A percentile compares a stretch with the other conserved stretches of the same genome.
These are phyloP conservation scores for Balamuthia mandrillaris DNA, from an alignment of 208 protist species.

Conservation along the genomic window DNA sequence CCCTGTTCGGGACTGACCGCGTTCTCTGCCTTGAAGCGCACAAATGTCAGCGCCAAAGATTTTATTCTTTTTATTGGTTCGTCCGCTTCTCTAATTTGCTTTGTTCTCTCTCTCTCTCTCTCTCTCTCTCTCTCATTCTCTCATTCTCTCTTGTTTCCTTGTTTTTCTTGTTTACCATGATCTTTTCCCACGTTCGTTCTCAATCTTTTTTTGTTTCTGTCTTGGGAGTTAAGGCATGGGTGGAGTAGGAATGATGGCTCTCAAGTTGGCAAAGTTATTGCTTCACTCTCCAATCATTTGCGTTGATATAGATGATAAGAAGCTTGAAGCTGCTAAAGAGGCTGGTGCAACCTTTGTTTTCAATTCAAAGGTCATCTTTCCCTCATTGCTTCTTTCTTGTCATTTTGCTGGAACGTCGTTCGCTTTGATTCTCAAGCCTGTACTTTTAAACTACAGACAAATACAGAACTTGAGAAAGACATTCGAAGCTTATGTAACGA, in stretches of 20 bases:
- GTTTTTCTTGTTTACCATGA: too few species aligned
- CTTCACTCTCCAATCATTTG: constrained; percentile 2
- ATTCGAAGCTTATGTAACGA: neutral
- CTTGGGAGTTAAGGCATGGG: neutral
- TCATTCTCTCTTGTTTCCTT: too few species aligned
- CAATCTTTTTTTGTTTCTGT: neutral
- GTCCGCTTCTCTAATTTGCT: too few species aligned
- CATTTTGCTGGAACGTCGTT: too few species aligned
- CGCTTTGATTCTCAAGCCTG: too few species aligned
- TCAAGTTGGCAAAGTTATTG: neutral
- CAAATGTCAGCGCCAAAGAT: neutral
- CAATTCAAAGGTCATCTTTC: neutral
- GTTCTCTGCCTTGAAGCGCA: constrained; percentile 5
- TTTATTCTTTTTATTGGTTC: neutral
- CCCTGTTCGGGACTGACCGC: constrained; percentile 16
- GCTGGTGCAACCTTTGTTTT: neutral
- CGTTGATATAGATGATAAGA: constrained; percentile 1
- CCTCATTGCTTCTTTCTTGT: neutral
- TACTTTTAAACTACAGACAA: neutral
- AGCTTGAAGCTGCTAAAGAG: neutral
- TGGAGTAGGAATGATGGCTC: constrained; percentile 23
- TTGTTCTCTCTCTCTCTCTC: too few species aligned
- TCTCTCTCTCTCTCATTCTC: too few species aligned
- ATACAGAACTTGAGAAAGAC: neutral
- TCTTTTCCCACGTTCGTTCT: neutral